phyloP scores from a whole-genome alignment of 1,284 basidiomycete species.

The Spongiforma sp. region DNA sequence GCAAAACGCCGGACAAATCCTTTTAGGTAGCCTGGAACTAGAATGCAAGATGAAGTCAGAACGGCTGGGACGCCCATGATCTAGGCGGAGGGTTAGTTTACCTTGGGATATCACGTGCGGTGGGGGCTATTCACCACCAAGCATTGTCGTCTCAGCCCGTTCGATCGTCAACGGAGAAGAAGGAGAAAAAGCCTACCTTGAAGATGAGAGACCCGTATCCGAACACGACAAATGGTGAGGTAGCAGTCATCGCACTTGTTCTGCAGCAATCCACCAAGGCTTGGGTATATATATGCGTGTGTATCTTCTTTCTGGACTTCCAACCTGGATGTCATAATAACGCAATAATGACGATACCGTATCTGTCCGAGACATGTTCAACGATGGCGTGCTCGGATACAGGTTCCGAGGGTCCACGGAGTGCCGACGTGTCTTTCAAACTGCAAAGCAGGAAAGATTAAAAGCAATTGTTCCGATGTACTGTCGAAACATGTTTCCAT shows the following conservation, averaged over 20 bases:
- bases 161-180: neutral
- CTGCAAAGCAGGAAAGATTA: no score
- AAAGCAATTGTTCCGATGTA: no score
- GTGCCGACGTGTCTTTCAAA: no score
- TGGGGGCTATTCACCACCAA: slow-evolving; percentile 60
- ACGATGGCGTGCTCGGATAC: no score
- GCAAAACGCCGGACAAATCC: slow-evolving; percentile 87
- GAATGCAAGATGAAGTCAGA: neutral
- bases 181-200: slow-evolving; percentile 53
- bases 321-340: no score
- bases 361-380: no score
- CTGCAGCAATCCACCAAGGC: no score
- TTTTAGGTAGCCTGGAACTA: slow-evolving; percentile 83
- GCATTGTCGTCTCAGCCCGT: slow-evolving; percentile 3
- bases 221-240: slow-evolving; percentile 63
- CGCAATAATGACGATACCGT: no score
- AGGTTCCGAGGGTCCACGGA: no score
- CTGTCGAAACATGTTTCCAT: no score
- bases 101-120: slow-evolving; percentile 67
- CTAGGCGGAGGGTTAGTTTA: slow-evolving; percentile 31
- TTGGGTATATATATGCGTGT: no score
- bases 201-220: slow-evolving; percentile 84
- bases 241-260: slow-evolving; percentile 11
- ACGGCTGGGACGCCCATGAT: neutral
- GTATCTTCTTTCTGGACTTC: no score